Evolutionary conservation across 495 filamentous ascomycete genomes (phyloP), one percentile per base, ranked within the genome.

Genomic region (Trichoderma parareesei): DNA sequence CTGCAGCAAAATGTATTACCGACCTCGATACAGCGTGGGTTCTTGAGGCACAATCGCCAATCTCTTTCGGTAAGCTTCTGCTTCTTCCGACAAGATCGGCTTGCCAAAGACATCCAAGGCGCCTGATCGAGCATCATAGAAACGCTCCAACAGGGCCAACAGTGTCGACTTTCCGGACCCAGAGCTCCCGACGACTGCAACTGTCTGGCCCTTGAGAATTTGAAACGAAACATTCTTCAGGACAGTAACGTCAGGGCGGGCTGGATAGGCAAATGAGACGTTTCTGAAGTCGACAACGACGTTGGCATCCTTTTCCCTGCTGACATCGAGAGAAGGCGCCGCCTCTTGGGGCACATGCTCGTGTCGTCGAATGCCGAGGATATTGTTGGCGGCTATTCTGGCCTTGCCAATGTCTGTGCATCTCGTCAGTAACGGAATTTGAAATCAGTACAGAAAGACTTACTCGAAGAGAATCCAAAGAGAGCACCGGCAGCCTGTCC

Each of bases 141-240:
- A 95, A 48, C 90, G 85, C 74, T 95, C 90, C 46, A 94, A 78
- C 14, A 95, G 79, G 40, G 83, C 84, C 69, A 95, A 91, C 1
- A 88, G 90, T 3, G 91, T 94, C 68, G 83, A 87, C 80, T 95
- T 95, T 57, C 91, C 91, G 70, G 90, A 93, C 37, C 91, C 91
- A 61, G 86, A 90, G 5, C 90, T 84, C 44, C 91, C 91, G 18
- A 94, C 91, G 27, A 95, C 79, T 4, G 90, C 91, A 43, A 92
- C 81, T 72, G 91, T 92, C 72, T 62, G 35, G 9, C 35, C 27
- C 27, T 27, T 27, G 0, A 27, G 27, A 27, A 27, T 27, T 27
- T 27, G 27, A 27, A 27, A 27, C 27, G 27, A 27, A 27, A 27
- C 27, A 27, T 27, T 27, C 27, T 27, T 27, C 27, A 27, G 27